Conservation (phyloP, 2,329 filamentous ascomycete genomes). For the Rhynchosporium graminicola region DNA sequence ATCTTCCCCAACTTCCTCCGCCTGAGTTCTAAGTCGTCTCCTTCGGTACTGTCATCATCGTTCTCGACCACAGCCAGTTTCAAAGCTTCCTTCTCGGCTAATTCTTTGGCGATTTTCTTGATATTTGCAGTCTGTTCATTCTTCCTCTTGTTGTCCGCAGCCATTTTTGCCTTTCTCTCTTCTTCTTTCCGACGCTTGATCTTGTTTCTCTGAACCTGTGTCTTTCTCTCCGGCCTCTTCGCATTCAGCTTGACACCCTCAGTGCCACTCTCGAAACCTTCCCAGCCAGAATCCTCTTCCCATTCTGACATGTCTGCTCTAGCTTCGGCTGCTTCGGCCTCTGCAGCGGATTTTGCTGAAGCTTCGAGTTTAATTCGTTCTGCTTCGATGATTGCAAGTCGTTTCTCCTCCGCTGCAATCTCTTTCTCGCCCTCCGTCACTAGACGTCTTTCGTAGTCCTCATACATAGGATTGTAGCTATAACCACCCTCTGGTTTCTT, state of each 20-base stretch:
- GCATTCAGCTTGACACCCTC: constrained; percentile 65
- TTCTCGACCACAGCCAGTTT: constrained; percentile 48
- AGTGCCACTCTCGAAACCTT: constrained; percentile 80
- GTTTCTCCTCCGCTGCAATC: constrained; percentile 74
- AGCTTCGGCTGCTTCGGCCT: constrained; percentile 72
- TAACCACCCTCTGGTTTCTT: constrained; percentile 76
- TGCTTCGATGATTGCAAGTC: constrained; percentile 65
- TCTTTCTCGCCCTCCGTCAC: constrained; percentile 75
- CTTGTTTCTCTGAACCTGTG: constrained; percentile 81
- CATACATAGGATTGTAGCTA: constrained; percentile 89
- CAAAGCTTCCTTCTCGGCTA: constrained; percentile 58
- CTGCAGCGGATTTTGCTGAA: constrained; percentile 67
- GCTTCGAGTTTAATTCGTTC: constrained; percentile 69
- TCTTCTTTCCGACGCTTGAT: constrained; percentile 86
- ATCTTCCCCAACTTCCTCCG: constrained; percentile 73
- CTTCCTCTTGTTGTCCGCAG: constrained; percentile 71
- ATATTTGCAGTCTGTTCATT: constrained; percentile 71
- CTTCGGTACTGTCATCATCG: constrained; percentile 55
- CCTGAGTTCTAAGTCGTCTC: constrained; percentile 65
- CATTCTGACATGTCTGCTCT: constrained; percentile 66
- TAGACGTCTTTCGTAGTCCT: constrained; percentile 80
- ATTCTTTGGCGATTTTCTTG: constrained; percentile 67
- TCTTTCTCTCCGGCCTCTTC: constrained; percentile 84
- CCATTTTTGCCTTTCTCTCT: constrained; percentile 74
- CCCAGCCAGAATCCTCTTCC: constrained; percentile 91